Evolutionary conservation across 108 stramenopile species (phyloP).

Genomic region (Bacterosira constricta): DNA sequence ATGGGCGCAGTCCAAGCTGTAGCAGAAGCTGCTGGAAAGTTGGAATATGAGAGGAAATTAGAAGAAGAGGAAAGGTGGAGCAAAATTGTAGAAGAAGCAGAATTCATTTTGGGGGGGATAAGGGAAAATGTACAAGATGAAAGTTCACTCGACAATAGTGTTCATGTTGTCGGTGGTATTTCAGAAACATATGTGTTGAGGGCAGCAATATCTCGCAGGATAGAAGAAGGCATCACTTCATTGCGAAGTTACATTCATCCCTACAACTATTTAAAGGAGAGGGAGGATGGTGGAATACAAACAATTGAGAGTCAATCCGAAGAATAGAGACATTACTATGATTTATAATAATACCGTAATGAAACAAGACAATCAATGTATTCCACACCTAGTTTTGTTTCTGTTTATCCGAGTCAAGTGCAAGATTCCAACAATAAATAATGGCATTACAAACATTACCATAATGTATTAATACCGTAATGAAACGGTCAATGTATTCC

Average conservation of each 20-base stretch:
- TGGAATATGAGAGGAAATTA: constrained; percentile 38
- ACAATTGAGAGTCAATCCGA: background rate
- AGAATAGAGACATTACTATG: no score
- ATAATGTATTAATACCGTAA: no score
- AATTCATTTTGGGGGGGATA: constrained; percentile 18
- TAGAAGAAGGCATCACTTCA: constrained; percentile 35
- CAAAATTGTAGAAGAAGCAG: constrained; percentile 22
- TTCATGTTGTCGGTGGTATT: background rate
- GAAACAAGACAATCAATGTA: no score
- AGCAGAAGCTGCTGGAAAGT: constrained; percentile 33
- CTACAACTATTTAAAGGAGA: constrained; percentile 31
- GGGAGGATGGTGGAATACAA: background rate
- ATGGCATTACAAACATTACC: no score
- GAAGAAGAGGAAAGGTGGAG: constrained; percentile 43
- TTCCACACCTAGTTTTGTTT: no score
- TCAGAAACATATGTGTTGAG: constrained; percentile 36
- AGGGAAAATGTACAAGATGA: constrained; percentile 5
- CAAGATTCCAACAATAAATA: no score
- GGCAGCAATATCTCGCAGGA: constrained; percentile 32
- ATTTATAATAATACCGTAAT: no score
- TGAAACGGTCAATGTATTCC: no score
- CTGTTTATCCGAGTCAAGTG: no score
- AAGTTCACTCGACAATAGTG: background rate
- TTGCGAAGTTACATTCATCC: constrained; percentile 35
- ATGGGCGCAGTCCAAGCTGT: constrained; percentile 37